Base-by-base conservation (phyloP, 306 rosid species). In the Castanospermum australe region DNA sequence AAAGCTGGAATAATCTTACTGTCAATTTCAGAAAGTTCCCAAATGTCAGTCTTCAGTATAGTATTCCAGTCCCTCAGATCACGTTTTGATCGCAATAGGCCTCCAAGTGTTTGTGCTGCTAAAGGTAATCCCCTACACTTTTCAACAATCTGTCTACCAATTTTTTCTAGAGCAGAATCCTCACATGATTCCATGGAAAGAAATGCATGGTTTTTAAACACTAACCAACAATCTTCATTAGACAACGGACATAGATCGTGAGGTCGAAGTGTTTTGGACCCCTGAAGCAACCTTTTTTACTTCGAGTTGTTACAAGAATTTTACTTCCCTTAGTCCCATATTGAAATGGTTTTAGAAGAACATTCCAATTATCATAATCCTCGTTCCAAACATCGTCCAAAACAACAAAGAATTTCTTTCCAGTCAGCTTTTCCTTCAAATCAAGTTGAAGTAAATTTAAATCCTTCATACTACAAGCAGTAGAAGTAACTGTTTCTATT, bases 51-150 rank as follows among this genome's bases (percentile, higher is more conserved):
- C n/a, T n/a, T n/a, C 36, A 12, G 44, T 65, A 79, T 41, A 13
- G 20, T 59, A 0, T 20, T 33, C 67, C 85, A 75, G 0, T 68
- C 54, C 45, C 15, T 24, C 2, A 59, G 18, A 3, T 56, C 45
- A 47, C 14, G 21, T 51, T 65, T 66, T 1, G n/a, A 7, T 4
- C 60, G 41, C 67, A 83, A 25, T 50, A 77, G 50, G 14, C 82
- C 55, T 42, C 85, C 85, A 5, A 83, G 57, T 15, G 76, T 41
- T 64, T 81, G 66, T 25, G 24, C 22, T 21, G 81, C 85, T 24
- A 79, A 77, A 24, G 89, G 89, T 22, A 86, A 50, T 9, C 89
- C 84, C 32, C 24, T 72, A 52, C 87, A 82, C 30, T 79, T 79
- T 15, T n/a, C 2, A 4, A 54, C 61, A 14, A 86, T 79, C 36